Base-by-base conservation (phyloP, 2,329 filamentous ascomycete genomes). In the Xylaria sp. region DNA sequence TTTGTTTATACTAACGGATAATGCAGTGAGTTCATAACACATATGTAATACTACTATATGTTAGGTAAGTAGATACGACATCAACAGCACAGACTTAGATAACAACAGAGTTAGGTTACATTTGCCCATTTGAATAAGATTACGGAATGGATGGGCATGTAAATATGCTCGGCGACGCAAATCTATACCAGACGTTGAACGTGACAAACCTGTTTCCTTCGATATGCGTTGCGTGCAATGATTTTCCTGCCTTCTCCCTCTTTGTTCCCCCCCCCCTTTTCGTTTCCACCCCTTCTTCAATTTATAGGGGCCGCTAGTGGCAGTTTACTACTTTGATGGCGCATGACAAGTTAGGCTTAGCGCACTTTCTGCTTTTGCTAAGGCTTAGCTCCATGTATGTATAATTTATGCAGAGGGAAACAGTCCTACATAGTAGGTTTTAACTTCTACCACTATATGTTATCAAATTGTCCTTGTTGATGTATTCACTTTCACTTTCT, bases 171-270 rank as follows among this genome's bases (percentile, higher is more conserved):
- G 51, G n/a, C 47, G 31, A 20, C 20, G 22, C 39, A 44, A 44
- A 39, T 44, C 57, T 38, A 50, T 29, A 61, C 38, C 51, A 65
- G 33, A 56, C 49, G 20, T 50, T 31, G 5, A 29, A 55, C 11
- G 61, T 64, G 29, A 42, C 49, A 56, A 60, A 20, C 1, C 17
- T 3, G 20, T 61, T 31, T 17, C 10, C 25, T 33, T 29, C n/a
- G 3, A 49, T 42, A 39, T 45, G 50, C 39, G 42, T 44, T 45
- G 50, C 39, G 42, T 44, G 45, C 27, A 27, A 50, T 38, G n/a
- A 9, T 25, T 29, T 29, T 44, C 29, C 47, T 39, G 2, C 25
- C 17, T 17, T 25, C 22, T 27, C 33, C 6, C 45, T 27, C 17
- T 20, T 6, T n/a, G 20, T 44, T 22, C 4, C 42, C 42, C 39